Evolutionary conservation across 73 alveolate genomes (phyloP), one percentile per base, ranked within the genome.

Genomic region (Symbiodinium pilosum): DNA sequence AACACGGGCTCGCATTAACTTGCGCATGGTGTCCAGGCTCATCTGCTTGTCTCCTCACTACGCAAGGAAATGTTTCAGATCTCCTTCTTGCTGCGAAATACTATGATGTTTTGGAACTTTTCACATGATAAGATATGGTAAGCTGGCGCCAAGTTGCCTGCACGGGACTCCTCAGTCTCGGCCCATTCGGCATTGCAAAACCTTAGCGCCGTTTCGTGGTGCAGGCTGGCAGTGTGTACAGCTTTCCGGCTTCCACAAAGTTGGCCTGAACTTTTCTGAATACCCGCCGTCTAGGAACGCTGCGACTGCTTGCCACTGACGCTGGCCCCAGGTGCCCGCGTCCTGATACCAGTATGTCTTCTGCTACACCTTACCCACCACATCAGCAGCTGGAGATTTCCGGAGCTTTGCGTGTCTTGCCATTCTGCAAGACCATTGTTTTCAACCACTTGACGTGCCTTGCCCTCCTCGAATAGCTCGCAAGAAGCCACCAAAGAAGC

Each of bases 1-100:
- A 40, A 88, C 95, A 3, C 95, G 86, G 42, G 95, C 95, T 43
- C 47, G 87, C 95, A 88, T 88, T 73, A 88, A 68, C 44, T 68
- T 59, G 30, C 71, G 95, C 95, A 88, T 88, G 44, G 51, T 64
- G 32, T 41, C 43, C 52, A 88, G 39, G 11, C 43, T 7, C 64
- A 88, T 88, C 59, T 59, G 43, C 28, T 87, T 83, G 36, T 88
- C 95, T 4, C 95, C 95, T 3, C 83, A 2, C n/a, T n/a, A n/a
- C n/a, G n/a, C n/a, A n/a, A n/a, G n/a, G n/a, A n/a, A n/a, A n/a
- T n/a, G n/a, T n/a, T n/a, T n/a, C n/a, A n/a, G n/a, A n/a, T n/a
- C n/a, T n/a, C n/a, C n/a, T n/a, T n/a, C n/a, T n/a, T n/a, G n/a
- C n/a, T n/a, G n/a, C n/a, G n/a, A n/a, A n/a, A n/a, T n/a, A n/a